Percentiles rank a stretch among this genome's conserved stretches.
Evolutionary conservation across 352 stramenopile species (phyloP).

Genomic region (Pythium apleroticum): DNA sequence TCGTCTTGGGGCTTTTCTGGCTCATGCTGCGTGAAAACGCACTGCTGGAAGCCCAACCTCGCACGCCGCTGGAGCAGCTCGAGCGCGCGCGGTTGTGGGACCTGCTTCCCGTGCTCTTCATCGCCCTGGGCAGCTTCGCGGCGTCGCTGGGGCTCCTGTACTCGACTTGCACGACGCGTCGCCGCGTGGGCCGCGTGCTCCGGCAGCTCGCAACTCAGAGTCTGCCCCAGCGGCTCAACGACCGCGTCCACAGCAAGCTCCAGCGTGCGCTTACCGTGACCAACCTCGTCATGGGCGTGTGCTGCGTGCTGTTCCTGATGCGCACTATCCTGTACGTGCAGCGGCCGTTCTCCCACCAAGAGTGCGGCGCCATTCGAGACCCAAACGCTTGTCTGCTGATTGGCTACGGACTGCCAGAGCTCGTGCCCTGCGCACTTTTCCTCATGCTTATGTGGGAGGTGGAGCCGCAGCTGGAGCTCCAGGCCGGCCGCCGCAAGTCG

Average conservation of each 20-base stretch:
- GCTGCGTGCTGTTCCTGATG: slow-evolving; percentile 62
- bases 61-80: slow-evolving; percentile 20
- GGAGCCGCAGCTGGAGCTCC: slow-evolving; percentile 68
- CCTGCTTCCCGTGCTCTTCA: slow-evolving; percentile 63
- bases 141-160: slow-evolving; percentile 73
- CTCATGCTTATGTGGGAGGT: slow-evolving; percentile 87
- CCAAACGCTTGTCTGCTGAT: slow-evolving; percentile 68
- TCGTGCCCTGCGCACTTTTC: slow-evolving; percentile 75
- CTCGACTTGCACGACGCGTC: slow-evolving; percentile 72
- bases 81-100: slow-evolving; percentile 35
- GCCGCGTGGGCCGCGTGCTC: slow-evolving; percentile 68
- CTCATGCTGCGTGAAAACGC: slow-evolving; percentile 33
- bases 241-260: slow-evolving; percentile 67
- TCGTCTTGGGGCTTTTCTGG: slow-evolving; percentile 60
- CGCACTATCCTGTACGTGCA: slow-evolving; percentile 83
- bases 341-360: slow-evolving; percentile 69
- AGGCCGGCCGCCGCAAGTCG: slow-evolving; percentile 45
- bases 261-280: slow-evolving; percentile 73
- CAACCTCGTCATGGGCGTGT: slow-evolving; percentile 68
- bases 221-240: slow-evolving; percentile 46
- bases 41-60: slow-evolving; percentile 9
- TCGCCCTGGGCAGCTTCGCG: slow-evolving; percentile 64
- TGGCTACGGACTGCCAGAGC: slow-evolving; percentile 69
- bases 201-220: slow-evolving; percentile 42
- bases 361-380: slow-evolving; percentile 63